Evolutionary conservation across 2,329 filamentous ascomycete genomes (phyloP), one percentile per base, ranked within the genome.

Genomic region (Plectosphaerella plurivora): DNA sequence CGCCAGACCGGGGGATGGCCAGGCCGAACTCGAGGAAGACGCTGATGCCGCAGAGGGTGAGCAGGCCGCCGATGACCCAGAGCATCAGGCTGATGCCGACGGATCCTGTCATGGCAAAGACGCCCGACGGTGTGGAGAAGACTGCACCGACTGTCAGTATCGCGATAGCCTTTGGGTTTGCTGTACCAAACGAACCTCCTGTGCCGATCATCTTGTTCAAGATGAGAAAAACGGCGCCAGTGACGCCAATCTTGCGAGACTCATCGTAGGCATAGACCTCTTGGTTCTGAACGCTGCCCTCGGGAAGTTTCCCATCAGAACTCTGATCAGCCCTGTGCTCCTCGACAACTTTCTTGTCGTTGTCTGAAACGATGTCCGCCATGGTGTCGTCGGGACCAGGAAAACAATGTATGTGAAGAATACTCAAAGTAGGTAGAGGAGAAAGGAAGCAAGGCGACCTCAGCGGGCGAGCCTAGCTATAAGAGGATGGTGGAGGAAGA

Each of bases 21-120:
- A 82, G 73, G 22, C 82, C 83, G 58, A 84, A 85, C 60, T 86
- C 83, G 47, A 86, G 74, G 62, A 80, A 86, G 5, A 87, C 81
- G 51, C 76, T 78, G 12, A 86, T 70, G 20, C 82, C 82, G 56
- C 73, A 76, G 58, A 82, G 81, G 3, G 82, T 79, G 22, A 86
- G 68, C 47, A 84, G 65, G 25, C 75, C 75, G 16, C 60, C 60
- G 14, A 61, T 51, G 33, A 62, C 52, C 60, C 60, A 62, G 39
- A 62, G 59, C 51, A 75, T 66, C 46, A 76, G 55, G 24, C 67
- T 67, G 3, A 73, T 63, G 14, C 77, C 76, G 20, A 81, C 77
- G 2, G 77, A 80, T 33, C 77, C 76, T 0, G 78, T 80, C 1
- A 74, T 71, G 3, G 70, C 70, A 56, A 79, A 78, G 55, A 82